Evolutionary conservation across 2,329 filamentous ascomycete species (phyloP).

Genomic region (Pyrenophora teres): DNA sequence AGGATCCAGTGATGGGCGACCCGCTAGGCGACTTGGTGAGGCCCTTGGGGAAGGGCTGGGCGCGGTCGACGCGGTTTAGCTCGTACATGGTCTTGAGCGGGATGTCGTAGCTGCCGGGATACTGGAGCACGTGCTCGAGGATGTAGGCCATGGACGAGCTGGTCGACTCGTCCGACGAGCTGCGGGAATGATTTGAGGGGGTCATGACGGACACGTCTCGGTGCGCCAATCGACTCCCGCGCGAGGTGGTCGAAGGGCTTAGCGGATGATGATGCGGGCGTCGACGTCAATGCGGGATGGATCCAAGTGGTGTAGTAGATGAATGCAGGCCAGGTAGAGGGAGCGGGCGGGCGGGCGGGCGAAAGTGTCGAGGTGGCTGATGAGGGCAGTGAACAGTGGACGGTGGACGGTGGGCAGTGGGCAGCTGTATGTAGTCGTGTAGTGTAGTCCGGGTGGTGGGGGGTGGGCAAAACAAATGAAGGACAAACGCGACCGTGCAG

Average conservation of each 20-base stretch:
- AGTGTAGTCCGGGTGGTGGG: conserved; percentile 17
- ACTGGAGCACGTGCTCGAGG: conserved; percentile 58
- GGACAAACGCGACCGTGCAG: conserved; percentile 23
- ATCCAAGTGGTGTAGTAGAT: background rate
- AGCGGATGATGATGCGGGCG: background rate
- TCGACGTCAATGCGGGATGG: conserved; percentile 3
- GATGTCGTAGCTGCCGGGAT: conserved; percentile 67
- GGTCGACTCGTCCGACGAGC: conserved; percentile 43
- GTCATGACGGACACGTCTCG: conserved; percentile 26
- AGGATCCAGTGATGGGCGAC: conserved; percentile 36
- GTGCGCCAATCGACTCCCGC: too few relatives aligned
- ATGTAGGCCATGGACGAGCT: conserved; percentile 43
- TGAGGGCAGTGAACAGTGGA: too few relatives aligned
- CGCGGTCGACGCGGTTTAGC: conserved; percentile 63
- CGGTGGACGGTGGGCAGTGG: too few relatives aligned
- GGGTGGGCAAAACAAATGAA: conserved; percentile 21
- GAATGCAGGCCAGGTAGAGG: background rate
- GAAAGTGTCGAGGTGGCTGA: background rate
- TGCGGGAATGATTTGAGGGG: conserved; percentile 44
- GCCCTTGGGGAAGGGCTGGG: conserved; percentile 44
- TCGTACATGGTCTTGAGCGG: conserved; percentile 71
- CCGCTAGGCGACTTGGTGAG: conserved; percentile 43
- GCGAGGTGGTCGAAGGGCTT: too few relatives aligned
- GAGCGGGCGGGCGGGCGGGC: too few relatives aligned
- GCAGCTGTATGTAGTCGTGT: too few relatives aligned